These are phyloP conservation scores for Urtica urens DNA, from an alignment of 306 rosid species.

Conservation along the genomic window DNA sequence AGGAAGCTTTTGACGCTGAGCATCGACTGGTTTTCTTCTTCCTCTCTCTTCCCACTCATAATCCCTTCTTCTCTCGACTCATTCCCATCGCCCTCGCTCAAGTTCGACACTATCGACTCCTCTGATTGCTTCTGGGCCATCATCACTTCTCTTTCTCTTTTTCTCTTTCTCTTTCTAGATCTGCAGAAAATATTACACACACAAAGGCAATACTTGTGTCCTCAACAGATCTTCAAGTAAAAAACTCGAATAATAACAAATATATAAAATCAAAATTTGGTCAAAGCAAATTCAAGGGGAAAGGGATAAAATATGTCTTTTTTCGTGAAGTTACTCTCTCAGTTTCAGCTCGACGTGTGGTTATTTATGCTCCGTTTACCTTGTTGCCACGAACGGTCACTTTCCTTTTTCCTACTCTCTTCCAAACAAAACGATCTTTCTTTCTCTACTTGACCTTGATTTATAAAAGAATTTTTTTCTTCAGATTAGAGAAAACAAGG, in stretches of 20 bases:
- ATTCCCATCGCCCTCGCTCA: slow-evolving; percentile 40
- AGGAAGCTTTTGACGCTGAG: slow-evolving; percentile 56
- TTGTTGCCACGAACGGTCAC: slow-evolving; percentile 31
- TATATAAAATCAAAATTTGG: slow-evolving; percentile 4
- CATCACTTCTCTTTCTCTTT: slow-evolving; percentile 27
- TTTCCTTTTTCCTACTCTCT: slow-evolving; percentile 25
- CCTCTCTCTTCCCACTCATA: not conserved
- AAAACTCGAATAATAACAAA: slow-evolving; percentile 35
- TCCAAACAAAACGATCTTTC: slow-evolving; percentile 11
- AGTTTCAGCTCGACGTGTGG: slow-evolving; percentile 5
- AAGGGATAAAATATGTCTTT: not conserved
- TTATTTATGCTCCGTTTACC: slow-evolving; percentile 26
- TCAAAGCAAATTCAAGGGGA: slow-evolving; percentile 10
- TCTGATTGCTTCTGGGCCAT: slow-evolving; percentile 72
- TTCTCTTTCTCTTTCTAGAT: slow-evolving; percentile 26
- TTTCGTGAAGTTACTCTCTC: slow-evolving; percentile 11
- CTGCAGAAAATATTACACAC: slow-evolving; percentile 48
- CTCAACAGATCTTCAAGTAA: slow-evolving; percentile 43
- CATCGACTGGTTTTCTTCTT: slow-evolving; percentile 27
- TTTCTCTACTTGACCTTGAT: slow-evolving; percentile 11
- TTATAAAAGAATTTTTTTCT: slow-evolving; percentile 4
- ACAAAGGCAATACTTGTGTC: slow-evolving; percentile 42
- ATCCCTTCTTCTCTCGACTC: slow-evolving; percentile 36
- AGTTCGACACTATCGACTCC: slow-evolving; percentile 73
- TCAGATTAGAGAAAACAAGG: slow-evolving; percentile 1